Evolutionary conservation across 2,329 filamentous ascomycete species (phyloP), one percentile per base, ranked within the genome.

Genomic region (Pseudogymnoascus sp.): DNA sequence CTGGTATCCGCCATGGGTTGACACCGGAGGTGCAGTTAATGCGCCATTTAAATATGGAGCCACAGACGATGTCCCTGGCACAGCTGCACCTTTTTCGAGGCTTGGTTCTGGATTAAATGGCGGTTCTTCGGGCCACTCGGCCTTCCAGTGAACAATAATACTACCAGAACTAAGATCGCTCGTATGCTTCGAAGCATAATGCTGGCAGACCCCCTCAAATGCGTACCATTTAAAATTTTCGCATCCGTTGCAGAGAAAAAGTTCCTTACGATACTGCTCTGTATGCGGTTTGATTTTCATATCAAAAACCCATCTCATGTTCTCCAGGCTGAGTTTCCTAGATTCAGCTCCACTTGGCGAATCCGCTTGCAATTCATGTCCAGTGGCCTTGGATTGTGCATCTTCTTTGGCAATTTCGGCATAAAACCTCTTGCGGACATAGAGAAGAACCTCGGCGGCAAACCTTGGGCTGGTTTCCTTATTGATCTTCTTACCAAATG

Each of bases 221-320:
- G 86, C 86, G 69, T 90, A 93, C 63, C 82, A 83, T 72, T 89
- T 91, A 57, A 78, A 76, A 68, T 82, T 84, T 59, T 86, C 83
- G 72, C 89, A 92, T 31, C 80, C 83, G 69, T 85, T 86, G 76
- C 90, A 95, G 64, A 89, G 80, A 73, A 95, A 95, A 8, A 93
- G 76, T 63, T 93, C 89, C 70, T 86, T 89, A 68, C 85, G 80
- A 68, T 82, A 81, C 54, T 78, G 76, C 66, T 91, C 87, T 2
- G 87, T 90, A 62, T 85, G 76, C 23, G 85, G 84, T 70, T 86
- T 90, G 71, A 95, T 81, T 73, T 91, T 92, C 68, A 83, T 84
- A 70, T 93, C 89, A 72, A 89, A 93, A 31, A 93, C 78, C 85
- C 88, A 93, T 74, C 89, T 93, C 89, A 95, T 92, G 71, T 93